Base-by-base conservation (phyloP, 1,284 basidiomycete genomes). In the Cryptococcus sp. region DNA sequence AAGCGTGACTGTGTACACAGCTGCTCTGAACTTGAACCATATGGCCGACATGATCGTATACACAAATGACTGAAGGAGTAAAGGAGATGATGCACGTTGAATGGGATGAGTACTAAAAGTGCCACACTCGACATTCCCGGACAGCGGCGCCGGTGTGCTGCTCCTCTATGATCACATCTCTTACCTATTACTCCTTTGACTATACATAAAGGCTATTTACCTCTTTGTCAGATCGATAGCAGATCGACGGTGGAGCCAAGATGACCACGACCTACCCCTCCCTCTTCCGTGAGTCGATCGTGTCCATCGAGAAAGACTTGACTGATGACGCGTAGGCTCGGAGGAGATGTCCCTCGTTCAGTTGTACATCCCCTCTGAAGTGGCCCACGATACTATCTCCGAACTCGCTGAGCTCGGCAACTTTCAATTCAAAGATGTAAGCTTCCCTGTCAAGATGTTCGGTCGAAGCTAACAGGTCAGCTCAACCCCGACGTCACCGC, bases 271-370 rank as follows among this genome's bases (percentile, higher is more conserved):
- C 57, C 37, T 88, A 88, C 73, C 86, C 89, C 39, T 88, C 85
- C 67, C 77, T 89, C 77, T 86, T 91, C 80, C 87, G 89, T 91
- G 70, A 61, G 84, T 81, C 7, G 18, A 7, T 24, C 13, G 16
- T 19, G 32, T 44, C 11, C 24, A 46, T 32, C 18, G 25, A 39
- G 44, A 40, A 46, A 19, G 24, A 32, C 24, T 19, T 18, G 14
- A 37, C 46, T 50, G 36, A 49, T 48, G 14, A 11, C 19, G 32
- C 37, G 10, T 61, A 93, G 91, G 87, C 59, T 94, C 91, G 79
- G 91, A 93, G 78, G 82, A 85, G 79, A 97, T 98, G 93, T 94
- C 91, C 80, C 81, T 96, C 78, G 88, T 97, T 63, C 93, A 98
- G 81, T 85, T 99, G 71, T 96, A 94, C 76, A 88, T 98, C 64